Evolutionary conservation across 345 rosid species (phyloP).

Genomic region (Eucalyptus victrix): DNA sequence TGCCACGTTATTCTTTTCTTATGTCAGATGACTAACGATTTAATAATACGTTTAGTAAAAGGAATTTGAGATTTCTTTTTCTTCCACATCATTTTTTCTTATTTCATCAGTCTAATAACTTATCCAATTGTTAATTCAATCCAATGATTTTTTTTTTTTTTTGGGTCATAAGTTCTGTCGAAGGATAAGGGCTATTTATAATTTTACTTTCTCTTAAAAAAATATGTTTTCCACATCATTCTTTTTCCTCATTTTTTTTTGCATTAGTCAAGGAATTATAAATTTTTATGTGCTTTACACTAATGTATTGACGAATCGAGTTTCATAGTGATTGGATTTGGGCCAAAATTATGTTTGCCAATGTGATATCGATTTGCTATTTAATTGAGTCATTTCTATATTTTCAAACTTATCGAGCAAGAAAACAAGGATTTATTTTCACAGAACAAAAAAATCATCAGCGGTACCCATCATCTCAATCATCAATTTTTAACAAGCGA

Average conservation of each 20-base stretch:
- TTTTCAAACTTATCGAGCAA: not conserved
- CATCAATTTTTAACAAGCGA: not conserved
- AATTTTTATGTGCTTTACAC: not conserved
- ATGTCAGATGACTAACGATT: not conserved
- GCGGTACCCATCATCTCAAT: not conserved
- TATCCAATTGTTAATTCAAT: not conserved
- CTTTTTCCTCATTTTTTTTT: not conserved
- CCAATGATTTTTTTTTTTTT: no score
- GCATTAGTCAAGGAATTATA: not conserved
- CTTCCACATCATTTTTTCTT: not conserved
- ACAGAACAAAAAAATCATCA: fast-evolving
- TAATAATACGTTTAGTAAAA: not conserved
- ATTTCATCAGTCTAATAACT: not conserved
- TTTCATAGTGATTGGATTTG: not conserved
- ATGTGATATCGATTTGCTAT: not conserved
- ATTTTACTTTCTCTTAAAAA: not conserved
- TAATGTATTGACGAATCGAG: not conserved
- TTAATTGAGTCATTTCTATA: not conserved
- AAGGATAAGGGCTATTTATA: not conserved
- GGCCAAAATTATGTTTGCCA: fast-evolving
- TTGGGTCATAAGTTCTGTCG: not conserved
- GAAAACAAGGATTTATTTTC: not conserved
- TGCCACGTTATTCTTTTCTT: not conserved
- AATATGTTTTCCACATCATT: not conserved
- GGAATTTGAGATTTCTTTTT: not conserved